phyloP scores from a whole-genome alignment of 2,329 filamentous ascomycete genomes.

The Aspergillus sp. region DNA sequence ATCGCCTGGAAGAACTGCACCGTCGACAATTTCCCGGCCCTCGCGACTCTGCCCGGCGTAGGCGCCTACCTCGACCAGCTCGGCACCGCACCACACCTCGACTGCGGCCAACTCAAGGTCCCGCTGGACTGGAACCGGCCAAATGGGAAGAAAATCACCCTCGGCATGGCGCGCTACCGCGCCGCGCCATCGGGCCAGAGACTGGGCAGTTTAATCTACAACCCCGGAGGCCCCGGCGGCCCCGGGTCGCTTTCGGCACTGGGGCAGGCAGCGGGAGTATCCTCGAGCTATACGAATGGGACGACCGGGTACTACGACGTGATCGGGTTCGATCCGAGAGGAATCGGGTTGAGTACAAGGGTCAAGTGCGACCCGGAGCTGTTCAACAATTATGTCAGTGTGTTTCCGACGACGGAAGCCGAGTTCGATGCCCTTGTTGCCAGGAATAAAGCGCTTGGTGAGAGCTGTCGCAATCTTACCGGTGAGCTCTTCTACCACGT shows the following conservation, averaged over 20 bases:
- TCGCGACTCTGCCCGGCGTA: neutral
- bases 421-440: slow-evolving; percentile 44
- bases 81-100: neutral
- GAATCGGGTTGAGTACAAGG: slow-evolving; percentile 47
- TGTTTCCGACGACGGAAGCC: slow-evolving; percentile 43
- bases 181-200: slow-evolving; percentile 24
- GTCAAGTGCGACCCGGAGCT: slow-evolving; percentile 45
- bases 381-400: slow-evolving; percentile 43
- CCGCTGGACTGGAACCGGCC: slow-evolving; percentile 40
- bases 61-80: neutral
- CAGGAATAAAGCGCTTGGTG: slow-evolving; percentile 46
- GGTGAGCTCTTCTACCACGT: slow-evolving; percentile 48
- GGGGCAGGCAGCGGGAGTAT: neutral
- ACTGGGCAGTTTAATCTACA: slow-evolving; percentile 47
- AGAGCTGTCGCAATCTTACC: slow-evolving; percentile 46
- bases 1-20: slow-evolving; percentile 7
- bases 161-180: slow-evolving; percentile 33
- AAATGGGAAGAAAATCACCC: slow-evolving; percentile 31
- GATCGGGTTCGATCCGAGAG: slow-evolving; percentile 51
- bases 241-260: neutral
- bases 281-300: neutral
- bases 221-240: slow-evolving; percentile 36
- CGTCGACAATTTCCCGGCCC: slow-evolving; percentile 2
- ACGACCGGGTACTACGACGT: slow-evolving; percentile 42
- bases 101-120: slow-evolving; percentile 23